Conservation (phyloP, 139 green algal species). For the Coelastrella sp. region DNA sequence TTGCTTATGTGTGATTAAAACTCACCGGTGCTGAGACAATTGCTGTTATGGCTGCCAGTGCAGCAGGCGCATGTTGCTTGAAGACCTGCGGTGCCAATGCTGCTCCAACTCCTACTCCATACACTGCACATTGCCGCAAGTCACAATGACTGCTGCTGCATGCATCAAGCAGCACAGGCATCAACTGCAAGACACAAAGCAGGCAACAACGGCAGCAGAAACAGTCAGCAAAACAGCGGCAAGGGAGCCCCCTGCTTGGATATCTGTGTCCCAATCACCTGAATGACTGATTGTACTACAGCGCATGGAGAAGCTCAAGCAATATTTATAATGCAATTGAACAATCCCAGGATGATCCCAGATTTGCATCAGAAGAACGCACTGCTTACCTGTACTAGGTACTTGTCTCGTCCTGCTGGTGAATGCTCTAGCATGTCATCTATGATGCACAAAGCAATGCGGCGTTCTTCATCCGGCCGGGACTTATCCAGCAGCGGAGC, state of each 20-base stretch:
- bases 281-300: too few relatives aligned
- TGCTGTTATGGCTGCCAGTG: slow-evolving; percentile 52
- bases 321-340: too few relatives aligned
- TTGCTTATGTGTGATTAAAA: background rate
- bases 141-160: slow-evolving; percentile 66
- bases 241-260: too few relatives aligned
- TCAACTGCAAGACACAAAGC: slow-evolving; percentile 55
- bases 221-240: too few relatives aligned
- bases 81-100: slow-evolving; percentile 71
- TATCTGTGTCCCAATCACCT: too few relatives aligned
- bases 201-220: background rate
- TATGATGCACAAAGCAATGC: slow-evolving; percentile 93
- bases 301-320: too few relatives aligned
- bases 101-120: slow-evolving; percentile 90
- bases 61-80: slow-evolving; percentile 52
- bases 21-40: slow-evolving; percentile 54
- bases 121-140: slow-evolving; percentile 92
- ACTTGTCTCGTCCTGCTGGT: slow-evolving; percentile 75
- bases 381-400: slow-evolving; percentile 56
- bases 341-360: too few relatives aligned
- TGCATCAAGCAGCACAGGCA: slow-evolving; percentile 79
- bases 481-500: slow-evolving; percentile 72
- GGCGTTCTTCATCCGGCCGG: slow-evolving; percentile 76
- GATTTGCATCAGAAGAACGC: too few relatives aligned
- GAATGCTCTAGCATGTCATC: slow-evolving; percentile 95